These are phyloP conservation scores for Aspergillus pseudoterreus DNA, from an alignment of 2,329 filamentous ascomycete genomes.

Conservation along the genomic window DNA sequence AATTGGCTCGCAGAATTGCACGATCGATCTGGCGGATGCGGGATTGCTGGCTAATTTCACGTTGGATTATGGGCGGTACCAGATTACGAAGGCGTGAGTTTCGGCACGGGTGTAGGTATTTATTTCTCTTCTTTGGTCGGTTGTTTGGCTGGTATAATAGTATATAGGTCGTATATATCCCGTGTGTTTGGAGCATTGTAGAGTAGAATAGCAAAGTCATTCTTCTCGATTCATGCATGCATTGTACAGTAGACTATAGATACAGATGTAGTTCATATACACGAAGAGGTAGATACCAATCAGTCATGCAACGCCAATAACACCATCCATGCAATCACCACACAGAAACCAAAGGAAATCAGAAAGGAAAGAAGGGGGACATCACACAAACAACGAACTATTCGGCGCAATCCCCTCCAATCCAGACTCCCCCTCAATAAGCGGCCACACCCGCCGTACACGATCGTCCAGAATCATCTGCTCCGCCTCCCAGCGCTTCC, in stretches of 20 bases:
- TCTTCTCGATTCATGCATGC: neutral
- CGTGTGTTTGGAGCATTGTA: no score
- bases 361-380: neutral
- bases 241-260: neutral
- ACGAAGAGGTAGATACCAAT: neutral
- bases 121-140: neutral
- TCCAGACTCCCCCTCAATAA: conserved; percentile 29
- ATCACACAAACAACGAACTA: conserved; percentile 24
- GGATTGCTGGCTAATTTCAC: conserved; percentile 26
- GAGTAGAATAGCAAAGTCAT: no score
- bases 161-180: no score
- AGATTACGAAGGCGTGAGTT: neutral
- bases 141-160: no score
- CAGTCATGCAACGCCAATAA: neutral
- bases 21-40: conserved; percentile 18
- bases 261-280: neutral
- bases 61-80: conserved; percentile 31
- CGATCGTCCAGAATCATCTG: conserved; percentile 36
- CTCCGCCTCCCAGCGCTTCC: conserved; percentile 41
- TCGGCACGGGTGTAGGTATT: neutral
- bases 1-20: conserved; percentile 9
- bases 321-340: neutral
- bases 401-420: conserved; percentile 26
- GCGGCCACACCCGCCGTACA: conserved; percentile 24
- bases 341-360: neutral